Evolutionary conservation across 2,329 filamentous ascomycete genomes (phyloP), one percentile per base, ranked within the genome.

Genomic region (Aurifilum marmelostoma): DNA sequence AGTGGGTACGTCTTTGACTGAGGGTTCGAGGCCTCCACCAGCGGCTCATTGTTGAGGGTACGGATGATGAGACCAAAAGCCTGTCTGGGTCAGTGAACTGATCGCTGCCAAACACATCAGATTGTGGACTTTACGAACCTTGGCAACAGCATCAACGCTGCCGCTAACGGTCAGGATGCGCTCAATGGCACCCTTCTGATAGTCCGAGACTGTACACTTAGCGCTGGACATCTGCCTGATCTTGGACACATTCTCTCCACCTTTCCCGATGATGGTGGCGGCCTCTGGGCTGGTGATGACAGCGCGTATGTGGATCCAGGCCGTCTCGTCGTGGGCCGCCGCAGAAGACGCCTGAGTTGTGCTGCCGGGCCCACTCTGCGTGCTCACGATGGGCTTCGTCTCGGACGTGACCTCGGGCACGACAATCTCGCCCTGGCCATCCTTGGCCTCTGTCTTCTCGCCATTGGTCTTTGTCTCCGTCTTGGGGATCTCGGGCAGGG

Each of bases 121-220:
- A 58, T 52, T 29, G 14, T 8, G 18, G 21, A 27, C 29, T 21
- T 68, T 69, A 80, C 84, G 75, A 84, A 95, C 93, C 89, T 99
- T 99, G 75, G 96, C 96, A 73, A 94, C 94, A 75, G 95, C 95
- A 83, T 99, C 96, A 74, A 98, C 95, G 73, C 93, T 91, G 72
- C 96, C 96, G 80, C 95, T 98, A 71, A 99, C 96, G 41, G 96
- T 99, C 76, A 99, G 86, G 77, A 99, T 97, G 78, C 96, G 93
- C 84, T 99, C 96, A 43, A 98, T 94, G 67, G 96, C 96, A 73
- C 96, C 96, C 77, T 97, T 93, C 75, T 97, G 92, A 77, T 98
- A 99, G 82, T 99, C 96, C 83, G 94, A 97, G 75, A 99, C 96
- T 62, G 96, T 99, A 84, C 96, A 99, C 83, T 98, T 98, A 74